Base-by-base conservation (phyloP, 306 rosid genomes). In the Senna siamea region DNA sequence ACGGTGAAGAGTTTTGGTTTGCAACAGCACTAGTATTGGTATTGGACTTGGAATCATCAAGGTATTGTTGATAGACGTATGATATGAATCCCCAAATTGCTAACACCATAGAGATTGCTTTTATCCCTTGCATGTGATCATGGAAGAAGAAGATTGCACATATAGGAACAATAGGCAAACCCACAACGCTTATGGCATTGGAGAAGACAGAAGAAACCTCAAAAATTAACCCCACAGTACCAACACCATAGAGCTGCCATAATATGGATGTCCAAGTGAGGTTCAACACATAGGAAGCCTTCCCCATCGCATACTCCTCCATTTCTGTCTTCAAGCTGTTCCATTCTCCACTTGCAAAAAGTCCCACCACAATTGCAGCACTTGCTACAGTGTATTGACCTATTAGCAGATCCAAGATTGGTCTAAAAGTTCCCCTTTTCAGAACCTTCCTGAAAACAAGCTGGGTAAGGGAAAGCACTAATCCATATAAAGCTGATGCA, bases 141-240 rank as follows among this genome's bases (percentile, higher is more conserved):
- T 84, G 84, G 46, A 84, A 84, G 69, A 86, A 68, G 44, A 88
- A 4, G 32, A 86, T 83, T 13, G 87, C 90, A 6, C 78, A 18
- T 68, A 84, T 73, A 13, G 85, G 89, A 73, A 82, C 76, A 11
- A 80, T n/a, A 1, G 88, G 93, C 84, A 88, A 64, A 53, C 79
- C 87, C 68, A 84, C 2, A 15, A 76, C 75, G 9, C 93, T 73
- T 3, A 88, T 46, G 41, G 80, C 62, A 57, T 88, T 88, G 22
- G 93, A 81, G 69, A 88, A 88, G 32, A 88, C 79, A 1, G 93
- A 65, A 30, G 93, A 85, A 2, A 83, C 86, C 61, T 88, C 89
- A 43, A 83, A 55, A 7, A 88, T 77, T 57, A 88, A 59, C 14
- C 92, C 92, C 14, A 88, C 13, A 0, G 18, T 3, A 0, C 88